A percentile compares a stretch with the other conserved stretches of the same genome.
Conservation (phyloP, 495 filamentous ascomycete genomes). For the Penicilliopsis zonata region DNA sequence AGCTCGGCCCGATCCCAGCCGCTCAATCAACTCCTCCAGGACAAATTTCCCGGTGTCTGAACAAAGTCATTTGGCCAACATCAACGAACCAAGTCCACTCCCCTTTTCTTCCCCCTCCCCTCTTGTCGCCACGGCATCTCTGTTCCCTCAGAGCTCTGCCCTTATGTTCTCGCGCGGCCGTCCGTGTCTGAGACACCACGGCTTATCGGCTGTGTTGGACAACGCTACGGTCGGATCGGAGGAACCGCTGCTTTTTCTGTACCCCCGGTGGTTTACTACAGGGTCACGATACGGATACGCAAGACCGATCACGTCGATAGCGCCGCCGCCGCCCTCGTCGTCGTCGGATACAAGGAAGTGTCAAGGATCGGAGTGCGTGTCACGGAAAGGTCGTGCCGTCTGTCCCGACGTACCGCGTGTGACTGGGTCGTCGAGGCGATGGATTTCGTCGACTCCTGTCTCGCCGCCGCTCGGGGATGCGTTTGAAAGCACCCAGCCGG, state of each 20-base stretch:
- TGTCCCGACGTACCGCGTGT: too few relatives aligned
- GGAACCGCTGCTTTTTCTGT: constrained; percentile 35
- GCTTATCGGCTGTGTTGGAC: constrained; percentile 25
- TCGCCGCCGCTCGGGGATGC: too few relatives aligned
- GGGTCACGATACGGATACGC: constrained; percentile 13
- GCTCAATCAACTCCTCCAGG: too few relatives aligned
- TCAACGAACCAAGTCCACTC: constrained; percentile 5
- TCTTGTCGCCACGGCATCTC: constrained; percentile 8
- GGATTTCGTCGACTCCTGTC: constrained; percentile 13
- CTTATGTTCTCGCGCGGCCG: constrained; percentile 30
- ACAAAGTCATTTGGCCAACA: not conserved
- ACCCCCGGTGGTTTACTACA: constrained; percentile 29
- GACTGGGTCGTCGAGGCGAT: constrained; percentile 16
- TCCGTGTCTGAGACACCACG: constrained; percentile 28
- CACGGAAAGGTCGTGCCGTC: too few relatives aligned
- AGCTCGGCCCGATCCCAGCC: too few relatives aligned
- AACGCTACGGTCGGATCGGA: constrained; percentile 21
- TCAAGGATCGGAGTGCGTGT: too few relatives aligned
- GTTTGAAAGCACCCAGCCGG: too few relatives aligned
- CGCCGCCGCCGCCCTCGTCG: too few relatives aligned
- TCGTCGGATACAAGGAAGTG: too few relatives aligned
- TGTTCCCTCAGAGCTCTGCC: constrained; percentile 8
- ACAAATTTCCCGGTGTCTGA: too few relatives aligned
- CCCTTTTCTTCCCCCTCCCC: constrained; percentile 2
- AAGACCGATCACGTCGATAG: constrained; percentile 11